phyloP scores from a whole-genome alignment of 192 early-diverging fungal genomes.

The Gaertneriomyces semiglobifer region DNA sequence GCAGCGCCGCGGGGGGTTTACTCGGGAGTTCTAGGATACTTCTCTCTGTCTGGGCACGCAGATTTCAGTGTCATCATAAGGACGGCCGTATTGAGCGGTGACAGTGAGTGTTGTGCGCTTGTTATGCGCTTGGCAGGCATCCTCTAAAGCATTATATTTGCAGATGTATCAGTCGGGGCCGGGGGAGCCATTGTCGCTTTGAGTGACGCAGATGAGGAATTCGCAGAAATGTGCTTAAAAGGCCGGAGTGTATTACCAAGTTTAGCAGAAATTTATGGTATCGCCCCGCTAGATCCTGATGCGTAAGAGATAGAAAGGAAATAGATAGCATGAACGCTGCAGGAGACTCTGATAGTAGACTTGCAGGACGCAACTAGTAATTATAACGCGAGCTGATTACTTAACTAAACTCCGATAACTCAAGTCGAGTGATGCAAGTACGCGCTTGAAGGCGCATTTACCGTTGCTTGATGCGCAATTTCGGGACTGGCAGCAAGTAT shows the following conservation, averaged over 20 bases:
- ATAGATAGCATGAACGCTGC: too few species aligned
- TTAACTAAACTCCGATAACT: too few species aligned
- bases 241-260: constrained; percentile 47
- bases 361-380: too few species aligned
- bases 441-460: too few species aligned
- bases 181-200: constrained; percentile 92
- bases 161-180: constrained; percentile 76
- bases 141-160: background rate
- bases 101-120: constrained; percentile 6
- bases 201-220: constrained; percentile 81
- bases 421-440: too few species aligned
- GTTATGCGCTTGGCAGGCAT: background rate
- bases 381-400: too few species aligned
- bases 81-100: constrained; percentile 65
- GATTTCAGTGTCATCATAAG: constrained; percentile 90
- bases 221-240: constrained; percentile 84
- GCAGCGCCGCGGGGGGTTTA: constrained; percentile 71
- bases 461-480: too few species aligned
- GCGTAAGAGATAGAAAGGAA: background rate
- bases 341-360: too few species aligned
- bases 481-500: too few species aligned
- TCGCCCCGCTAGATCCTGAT: background rate
- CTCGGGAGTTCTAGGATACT: constrained; percentile 86
- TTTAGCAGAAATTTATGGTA: constrained; percentile 6
- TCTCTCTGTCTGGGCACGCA: constrained; percentile 61